Conservation (phyloP, 1,284 basidiomycete species). For the Albatrellus sp. region DNA sequence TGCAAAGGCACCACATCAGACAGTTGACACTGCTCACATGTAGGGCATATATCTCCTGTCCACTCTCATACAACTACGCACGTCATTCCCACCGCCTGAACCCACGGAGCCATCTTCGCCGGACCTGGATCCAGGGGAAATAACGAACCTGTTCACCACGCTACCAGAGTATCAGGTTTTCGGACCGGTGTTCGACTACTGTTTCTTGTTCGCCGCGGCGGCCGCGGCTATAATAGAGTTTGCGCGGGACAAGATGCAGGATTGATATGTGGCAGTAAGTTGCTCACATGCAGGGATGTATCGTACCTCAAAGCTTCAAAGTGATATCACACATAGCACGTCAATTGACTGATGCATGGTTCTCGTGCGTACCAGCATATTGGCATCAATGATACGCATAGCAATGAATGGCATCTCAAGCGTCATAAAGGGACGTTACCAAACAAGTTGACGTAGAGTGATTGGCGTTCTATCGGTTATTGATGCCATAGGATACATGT, state of each 20-base stretch:
- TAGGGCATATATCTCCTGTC: conserved; percentile 71
- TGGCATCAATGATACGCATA: too few relatives aligned
- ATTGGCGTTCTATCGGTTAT: too few relatives aligned
- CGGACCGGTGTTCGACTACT: conserved; percentile 58
- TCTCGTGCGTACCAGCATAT: too few relatives aligned
- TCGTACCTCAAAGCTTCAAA: too few relatives aligned
- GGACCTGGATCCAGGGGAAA: conserved; percentile 11
- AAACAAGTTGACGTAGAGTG: too few relatives aligned
- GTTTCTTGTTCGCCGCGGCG: conserved; percentile 47
- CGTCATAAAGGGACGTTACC: too few relatives aligned
- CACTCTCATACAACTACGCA: conserved; percentile 65
- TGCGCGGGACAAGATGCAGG: conserved; percentile 16
- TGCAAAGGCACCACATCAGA: background rate
- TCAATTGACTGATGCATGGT: too few relatives aligned
- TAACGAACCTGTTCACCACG: conserved; percentile 52
- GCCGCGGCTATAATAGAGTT: conserved; percentile 36
- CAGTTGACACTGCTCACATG: conserved; percentile 1
- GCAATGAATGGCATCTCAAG: too few relatives aligned
- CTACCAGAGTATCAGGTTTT: conserved; percentile 66
- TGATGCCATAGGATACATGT: too few relatives aligned
- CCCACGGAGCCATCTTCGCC: conserved; percentile 11
- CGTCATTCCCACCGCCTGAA: conserved; percentile 53
- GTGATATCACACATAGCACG: too few relatives aligned
- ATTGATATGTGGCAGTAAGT: too few relatives aligned
- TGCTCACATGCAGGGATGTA: too few relatives aligned